Evolutionary conservation across 345 rosid species (phyloP), one percentile per base, ranked within the genome.

Genomic region (Diplotaxis tenuifolia): DNA sequence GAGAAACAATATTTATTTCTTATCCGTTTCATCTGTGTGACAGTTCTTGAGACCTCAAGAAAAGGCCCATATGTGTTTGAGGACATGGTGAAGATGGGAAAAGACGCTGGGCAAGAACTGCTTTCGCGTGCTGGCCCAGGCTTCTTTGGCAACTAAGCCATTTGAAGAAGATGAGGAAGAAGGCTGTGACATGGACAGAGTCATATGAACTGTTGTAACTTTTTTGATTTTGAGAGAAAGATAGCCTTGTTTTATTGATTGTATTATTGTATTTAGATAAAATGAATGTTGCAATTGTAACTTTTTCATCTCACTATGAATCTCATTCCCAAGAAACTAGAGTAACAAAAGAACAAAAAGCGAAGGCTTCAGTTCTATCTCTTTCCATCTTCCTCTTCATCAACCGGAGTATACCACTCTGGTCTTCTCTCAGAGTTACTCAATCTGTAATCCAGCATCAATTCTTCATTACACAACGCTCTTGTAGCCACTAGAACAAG

Each of bases 41-140:
- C 96, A 95, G 99, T 95, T 32, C 94, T 90, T 61, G 96, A 95
- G 78, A 92, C 99, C 71, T 86, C 89, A 38, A 89, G 99, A 78
- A 84, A 87, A 82, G 96, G 98, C n/a, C 72, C 82, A 2, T 89
- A 90, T 70, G 77, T 82, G 11, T 74, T 70, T 28, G 88, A 90
- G 69, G 96, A 90, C 70, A 92, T 92, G 99, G 78, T 92, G 49
- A 15, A 67, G 75, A 87, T 90, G 93, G 99, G 96, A 67, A 87
- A 83, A 75, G 97, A 92, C 76, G 98, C 98, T 0, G 99, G 99
- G 50, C 79, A 89, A 68, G 98, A 95, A 79, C 87, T 95, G 52
- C 99, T 92, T 62, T 84, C 89, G 5, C 82, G 62, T 57, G 89
- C 92, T 57, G 96, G 99, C 63, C 94, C 91, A 29, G 89, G 97